A percentile compares a stretch with the other conserved stretches of the same genome.
Evolutionary conservation across 2,329 filamentous ascomycete species (phyloP).

Genomic region (Talaromyces sp.): DNA sequence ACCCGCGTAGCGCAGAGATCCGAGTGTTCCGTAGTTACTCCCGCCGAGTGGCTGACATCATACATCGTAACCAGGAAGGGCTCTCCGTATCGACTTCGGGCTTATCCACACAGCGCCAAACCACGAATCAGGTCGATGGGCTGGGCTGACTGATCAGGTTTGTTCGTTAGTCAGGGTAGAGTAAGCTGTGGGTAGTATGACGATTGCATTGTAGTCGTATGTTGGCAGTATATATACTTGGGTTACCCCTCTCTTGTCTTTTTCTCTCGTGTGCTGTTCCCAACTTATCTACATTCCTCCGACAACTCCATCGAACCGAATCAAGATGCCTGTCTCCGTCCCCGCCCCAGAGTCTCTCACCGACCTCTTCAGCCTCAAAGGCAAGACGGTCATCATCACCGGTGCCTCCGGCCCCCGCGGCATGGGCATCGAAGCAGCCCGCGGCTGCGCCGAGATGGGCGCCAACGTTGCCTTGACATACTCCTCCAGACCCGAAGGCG

Average conservation of each 20-base stretch:
- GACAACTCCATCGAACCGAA: background rate
- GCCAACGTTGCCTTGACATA: conserved; percentile 66
- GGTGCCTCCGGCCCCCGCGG: conserved; percentile 58
- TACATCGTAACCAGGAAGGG: background rate
- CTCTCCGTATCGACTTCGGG: background rate
- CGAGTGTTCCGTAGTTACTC: conserved; percentile 1
- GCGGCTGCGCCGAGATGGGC: conserved; percentile 62
- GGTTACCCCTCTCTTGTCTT: background rate
- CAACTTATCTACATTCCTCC: background rate
- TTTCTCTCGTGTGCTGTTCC: background rate
- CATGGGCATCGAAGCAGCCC: conserved; percentile 65
- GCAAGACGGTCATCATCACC: conserved; percentile 47
- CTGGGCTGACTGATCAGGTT: too few relatives aligned
- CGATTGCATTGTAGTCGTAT: background rate
- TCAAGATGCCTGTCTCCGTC: conserved; percentile 37
- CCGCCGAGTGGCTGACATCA: conserved; percentile 8
- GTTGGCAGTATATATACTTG: conserved; percentile 1
- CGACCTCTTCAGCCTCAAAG: conserved; percentile 47
- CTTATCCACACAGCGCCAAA: background rate
- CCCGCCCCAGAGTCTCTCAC: conserved; percentile 34
- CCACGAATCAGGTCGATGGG: too few relatives aligned
- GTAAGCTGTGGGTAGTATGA: too few relatives aligned
- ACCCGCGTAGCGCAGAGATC: background rate
- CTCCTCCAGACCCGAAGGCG: conserved; percentile 57
- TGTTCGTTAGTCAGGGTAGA: too few relatives aligned